Base-by-base conservation (phyloP, 768 basidiomycete species). In the Thelephora aurantiotincta region DNA sequence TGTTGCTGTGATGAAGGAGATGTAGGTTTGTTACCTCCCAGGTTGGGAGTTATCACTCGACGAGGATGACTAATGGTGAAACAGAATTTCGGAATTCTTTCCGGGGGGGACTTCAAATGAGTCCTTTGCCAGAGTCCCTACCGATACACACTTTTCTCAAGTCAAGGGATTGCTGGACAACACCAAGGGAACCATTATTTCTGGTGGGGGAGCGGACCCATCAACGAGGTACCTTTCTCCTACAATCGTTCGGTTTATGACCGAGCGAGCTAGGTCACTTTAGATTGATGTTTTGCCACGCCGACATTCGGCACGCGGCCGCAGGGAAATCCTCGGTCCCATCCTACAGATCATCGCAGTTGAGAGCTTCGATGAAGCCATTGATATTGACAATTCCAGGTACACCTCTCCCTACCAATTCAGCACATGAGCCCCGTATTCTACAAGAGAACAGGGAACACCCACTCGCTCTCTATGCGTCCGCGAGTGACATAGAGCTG, bases 251-350 rank as follows among this genome's bases (percentile, higher is more conserved):
- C 72, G 63, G 0, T 61, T 90, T 51, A 84, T 92, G 83, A 68
- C 70, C 57, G 80, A 84, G 84, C 83, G 54, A 44, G 80, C 26
- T 30, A 30, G 9, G 9, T 4, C 26, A 9, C 26, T 30, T 4
- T 4, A 9, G 18, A 12, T 50, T 36, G 4, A 14, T 13, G 30
- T 12, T 45, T 45, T 6, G 13, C 26, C n/a, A 41, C 6, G 18
- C 30, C 52, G 3, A 19, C 45, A 33, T 14, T 18, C 37, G 35
- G 50, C 37, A 33, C 44, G n/a, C 6, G 12, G 3, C 14, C 37
- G 0, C 52, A 88, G 86, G 50, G 90, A 92, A 56, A 70, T 91
- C 37, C 91, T 93, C 54, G 90, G 88, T 0, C 89, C 90, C 6
- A 53, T 93, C 9, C 64, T 93, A 19, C 81, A 86, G 2, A 68